Base-by-base conservation (phyloP, 306 rosid genomes). In the Acmispon strigosus region DNA sequence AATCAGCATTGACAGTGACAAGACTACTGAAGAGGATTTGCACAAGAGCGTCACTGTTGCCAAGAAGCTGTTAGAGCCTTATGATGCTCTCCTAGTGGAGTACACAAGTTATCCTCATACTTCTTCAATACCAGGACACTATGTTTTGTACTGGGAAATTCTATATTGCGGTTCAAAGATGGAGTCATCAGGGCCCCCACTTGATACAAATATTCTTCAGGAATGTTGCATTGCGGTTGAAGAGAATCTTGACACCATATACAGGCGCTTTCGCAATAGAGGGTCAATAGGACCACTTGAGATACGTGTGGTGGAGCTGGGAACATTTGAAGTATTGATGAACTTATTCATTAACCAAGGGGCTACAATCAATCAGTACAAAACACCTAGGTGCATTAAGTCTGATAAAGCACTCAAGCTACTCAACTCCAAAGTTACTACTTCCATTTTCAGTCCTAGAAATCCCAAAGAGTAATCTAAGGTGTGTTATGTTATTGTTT, bases 121-220 rank as follows among this genome's bases (percentile, higher is more conserved):
- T 2, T 84, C 80, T 32, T 64, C 83, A 2, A 57, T 80, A 7
- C 89, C 96, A 0, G 92, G 95, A 19, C 95, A 86, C 87, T 90
- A 90, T 50, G 87, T 90, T 15, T 47, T 90, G 82, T 90, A 66
- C 54, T 90, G 96, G 96, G 92, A 90, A 54, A 85, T 90, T 44
- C 79, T 76, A 0, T 12, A 54, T 15, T 75, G 67, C 1, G 84
- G 81, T 37, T 60, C 79, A 13, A 81, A 10, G 34, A 32, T 27
- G 34, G 5, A 27, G 34, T 6, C n/a, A n/a, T n/a, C 2, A 32
- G 37, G 7, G 37, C 3, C 0, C 37, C 8, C 37, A 32, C 37
- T 77, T 9, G 81, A 83, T 53, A 58, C 66, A 7, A 78, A 19
- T 32, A 80, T 88, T 45, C 68, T 90, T 9, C 73, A 84, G 43